A percentile compares a stretch with the other conserved stretches of the same genome.
These are phyloP conservation scores for Eucalyptus virginea DNA, from an alignment of 345 rosid genomes.

Conservation along the genomic window DNA sequence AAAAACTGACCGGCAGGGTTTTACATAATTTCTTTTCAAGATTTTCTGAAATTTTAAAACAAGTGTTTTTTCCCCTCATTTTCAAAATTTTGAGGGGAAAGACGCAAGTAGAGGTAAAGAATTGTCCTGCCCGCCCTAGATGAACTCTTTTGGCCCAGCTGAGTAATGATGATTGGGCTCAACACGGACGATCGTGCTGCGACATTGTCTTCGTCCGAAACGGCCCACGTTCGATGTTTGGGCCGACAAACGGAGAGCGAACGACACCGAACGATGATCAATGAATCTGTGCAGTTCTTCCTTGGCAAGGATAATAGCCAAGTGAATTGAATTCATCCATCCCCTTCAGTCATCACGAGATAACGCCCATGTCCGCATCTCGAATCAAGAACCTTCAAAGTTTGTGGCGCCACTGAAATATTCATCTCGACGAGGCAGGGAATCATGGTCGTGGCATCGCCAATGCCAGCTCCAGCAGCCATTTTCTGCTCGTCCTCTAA, in stretches of 20 bases:
- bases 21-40: background rate
- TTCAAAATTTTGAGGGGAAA: background rate
- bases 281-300: background rate
- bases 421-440: background rate
- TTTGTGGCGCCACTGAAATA: background rate
- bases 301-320: background rate
- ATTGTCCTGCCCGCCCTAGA: background rate
- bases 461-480: background rate
- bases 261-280: background rate
- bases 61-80: background rate
- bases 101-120: background rate
- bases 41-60: background rate
- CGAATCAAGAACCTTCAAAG: background rate
- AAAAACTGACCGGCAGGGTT: background rate
- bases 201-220: background rate
- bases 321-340: background rate
- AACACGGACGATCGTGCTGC: background rate
- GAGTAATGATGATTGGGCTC: background rate
- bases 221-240: background rate
- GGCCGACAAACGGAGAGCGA: background rate
- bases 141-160: background rate
- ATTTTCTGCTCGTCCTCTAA: background rate
- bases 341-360: background rate
- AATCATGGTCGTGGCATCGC: background rate
- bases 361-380: background rate